These are phyloP conservation scores for Dendrobium chrysotoxum DNA, from an alignment of 106 monocot species.

Conservation along the genomic window DNA sequence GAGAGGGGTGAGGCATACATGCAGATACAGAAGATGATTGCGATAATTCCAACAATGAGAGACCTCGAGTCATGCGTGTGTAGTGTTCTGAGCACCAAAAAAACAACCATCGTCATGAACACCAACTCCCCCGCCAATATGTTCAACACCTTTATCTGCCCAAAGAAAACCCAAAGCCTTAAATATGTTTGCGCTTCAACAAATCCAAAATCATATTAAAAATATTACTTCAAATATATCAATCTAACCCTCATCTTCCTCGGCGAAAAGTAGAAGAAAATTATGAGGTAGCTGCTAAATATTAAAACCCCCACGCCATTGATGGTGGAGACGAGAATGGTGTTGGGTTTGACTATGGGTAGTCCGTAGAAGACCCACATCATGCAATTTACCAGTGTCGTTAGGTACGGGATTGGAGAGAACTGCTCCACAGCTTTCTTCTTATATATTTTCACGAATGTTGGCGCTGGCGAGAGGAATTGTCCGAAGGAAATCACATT, in stretches of 20 bases:
- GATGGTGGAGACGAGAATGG: constrained; percentile 53
- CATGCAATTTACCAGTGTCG: constrained; percentile 43
- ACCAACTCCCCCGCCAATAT: constrained; percentile 23
- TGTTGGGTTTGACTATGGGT: constrained; percentile 32
- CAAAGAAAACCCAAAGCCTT: neutral
- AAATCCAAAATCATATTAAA: neutral
- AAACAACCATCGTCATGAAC: constrained; percentile 35
- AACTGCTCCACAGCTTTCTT: constrained; percentile 38
- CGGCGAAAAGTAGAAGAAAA: constrained; percentile 37
- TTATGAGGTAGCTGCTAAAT: constrained; percentile 33
- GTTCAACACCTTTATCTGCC: constrained; percentile 31
- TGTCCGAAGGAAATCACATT: constrained; percentile 42
- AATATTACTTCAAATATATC: neutral
- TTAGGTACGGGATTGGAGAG: constrained; percentile 45
- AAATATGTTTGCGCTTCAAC: too few species aligned
- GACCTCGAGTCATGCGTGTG: constrained; percentile 28
- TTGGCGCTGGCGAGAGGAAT: constrained; percentile 58
- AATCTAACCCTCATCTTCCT: constrained; percentile 12
- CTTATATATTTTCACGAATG: constrained; percentile 36
- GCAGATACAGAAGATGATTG: constrained; percentile 42
- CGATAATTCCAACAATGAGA: constrained; percentile 38
- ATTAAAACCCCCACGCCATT: constrained; percentile 39
- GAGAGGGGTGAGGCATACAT: constrained; percentile 68
- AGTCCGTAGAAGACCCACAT: constrained; percentile 55
- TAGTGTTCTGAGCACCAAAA: constrained; percentile 13